Conservation (phyloP, 805 yeast species). For the Wickerhamomyces bovis region DNA sequence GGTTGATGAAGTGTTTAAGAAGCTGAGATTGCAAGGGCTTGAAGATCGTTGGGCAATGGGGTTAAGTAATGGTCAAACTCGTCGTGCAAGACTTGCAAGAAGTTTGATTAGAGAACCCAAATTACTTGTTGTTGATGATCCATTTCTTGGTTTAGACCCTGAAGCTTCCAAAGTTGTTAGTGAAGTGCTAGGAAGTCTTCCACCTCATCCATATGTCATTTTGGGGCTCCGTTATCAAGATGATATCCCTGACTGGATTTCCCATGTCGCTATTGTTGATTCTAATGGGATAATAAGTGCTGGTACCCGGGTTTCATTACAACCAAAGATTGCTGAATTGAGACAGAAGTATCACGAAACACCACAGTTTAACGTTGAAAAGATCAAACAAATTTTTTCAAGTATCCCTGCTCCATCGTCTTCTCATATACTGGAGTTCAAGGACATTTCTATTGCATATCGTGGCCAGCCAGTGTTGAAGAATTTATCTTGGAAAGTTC, state of each 20-base stretch:
- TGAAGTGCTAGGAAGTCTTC: constrained; percentile 37
- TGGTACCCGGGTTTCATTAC: constrained; percentile 37
- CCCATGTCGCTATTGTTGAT: constrained; percentile 61
- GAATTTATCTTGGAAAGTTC: constrained; percentile 60
- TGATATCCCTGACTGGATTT: constrained; percentile 70
- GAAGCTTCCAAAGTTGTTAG: constrained; percentile 57
- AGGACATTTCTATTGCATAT: constrained; percentile 60
- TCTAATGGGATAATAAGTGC: constrained; percentile 43
- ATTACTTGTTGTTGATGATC: constrained; percentile 77
- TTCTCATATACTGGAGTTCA: constrained; percentile 41
- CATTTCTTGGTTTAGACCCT: constrained; percentile 88
- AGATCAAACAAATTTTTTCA: constrained; percentile 14
- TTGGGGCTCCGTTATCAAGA: constrained; percentile 79
- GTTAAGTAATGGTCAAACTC: constrained; percentile 87
- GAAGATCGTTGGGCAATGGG: constrained; percentile 77
- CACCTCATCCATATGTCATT: constrained; percentile 50
- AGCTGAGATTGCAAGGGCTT: constrained; percentile 50
- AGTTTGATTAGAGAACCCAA: constrained; percentile 61
- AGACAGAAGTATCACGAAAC: constrained; percentile 15
- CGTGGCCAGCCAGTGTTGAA: constrained; percentile 53
- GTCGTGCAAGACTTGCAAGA: constrained; percentile 83
- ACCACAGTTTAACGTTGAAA: constrained; percentile 12
- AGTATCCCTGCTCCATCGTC: constrained; percentile 7
- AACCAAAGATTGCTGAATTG: constrained; percentile 17
- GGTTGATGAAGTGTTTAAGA: constrained; percentile 38